These are phyloP conservation scores for Biscogniauxia sp. DNA, from an alignment of 2,329 filamentous ascomycete genomes.

Conservation along the genomic window DNA sequence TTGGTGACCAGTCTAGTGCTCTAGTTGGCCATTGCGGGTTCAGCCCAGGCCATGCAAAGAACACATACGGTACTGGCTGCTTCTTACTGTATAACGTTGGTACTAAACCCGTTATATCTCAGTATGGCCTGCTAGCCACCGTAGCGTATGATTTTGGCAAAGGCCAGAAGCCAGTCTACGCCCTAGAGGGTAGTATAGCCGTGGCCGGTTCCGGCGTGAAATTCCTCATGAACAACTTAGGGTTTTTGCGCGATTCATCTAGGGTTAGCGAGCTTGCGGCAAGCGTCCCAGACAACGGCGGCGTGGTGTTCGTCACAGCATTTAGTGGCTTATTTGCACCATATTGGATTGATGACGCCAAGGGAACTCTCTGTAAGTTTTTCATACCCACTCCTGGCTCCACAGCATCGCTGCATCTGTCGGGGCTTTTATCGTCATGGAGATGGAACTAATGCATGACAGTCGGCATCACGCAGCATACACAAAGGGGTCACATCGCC, in stretches of 20 bases:
- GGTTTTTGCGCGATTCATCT: conserved; percentile 52
- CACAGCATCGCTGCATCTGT: neutral
- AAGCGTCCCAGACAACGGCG: conserved; percentile 69
- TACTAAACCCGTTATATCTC: conserved; percentile 79
- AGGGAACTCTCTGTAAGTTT: conserved; percentile 73
- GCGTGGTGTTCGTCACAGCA: conserved; percentile 83
- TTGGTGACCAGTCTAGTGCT: conserved; percentile 84
- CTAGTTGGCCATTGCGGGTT: conserved; percentile 86
- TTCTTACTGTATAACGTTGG: conserved; percentile 90
- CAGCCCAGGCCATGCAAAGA: conserved; percentile 78
- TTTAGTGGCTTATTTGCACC: conserved; percentile 90
- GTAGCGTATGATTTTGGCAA: conserved; percentile 79
- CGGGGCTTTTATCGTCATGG: neutral
- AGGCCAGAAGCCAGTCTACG: conserved; percentile 64
- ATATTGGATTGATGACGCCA: conserved; percentile 92
- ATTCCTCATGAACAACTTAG: conserved; percentile 65
- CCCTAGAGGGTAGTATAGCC: conserved; percentile 79
- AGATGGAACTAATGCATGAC: conserved; percentile 21
- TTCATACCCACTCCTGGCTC: neutral
- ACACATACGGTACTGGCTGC: conserved; percentile 87
- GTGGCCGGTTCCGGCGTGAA: conserved; percentile 80
- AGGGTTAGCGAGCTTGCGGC: conserved; percentile 51
- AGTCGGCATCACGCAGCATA: conserved; percentile 84
- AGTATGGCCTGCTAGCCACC: conserved; percentile 78
- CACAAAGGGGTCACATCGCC: conserved; percentile 80